Evolutionary conservation across 768 basidiomycete genomes (phyloP).

Genomic region (Dacryopinax spathularia): DNA sequence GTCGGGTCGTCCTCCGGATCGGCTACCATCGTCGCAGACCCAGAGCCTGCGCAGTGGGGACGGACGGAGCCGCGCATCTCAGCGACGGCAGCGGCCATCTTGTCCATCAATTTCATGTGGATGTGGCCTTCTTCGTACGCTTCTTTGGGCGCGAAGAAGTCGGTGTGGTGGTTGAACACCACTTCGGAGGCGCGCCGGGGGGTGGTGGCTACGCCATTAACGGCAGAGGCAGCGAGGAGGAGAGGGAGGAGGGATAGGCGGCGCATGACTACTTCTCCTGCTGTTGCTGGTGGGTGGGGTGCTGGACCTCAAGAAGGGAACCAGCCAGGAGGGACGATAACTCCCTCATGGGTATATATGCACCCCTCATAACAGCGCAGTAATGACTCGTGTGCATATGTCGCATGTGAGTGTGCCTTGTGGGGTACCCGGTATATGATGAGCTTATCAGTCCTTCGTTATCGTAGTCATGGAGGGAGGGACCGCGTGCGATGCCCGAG

Average conservation of each 20-base stretch:
- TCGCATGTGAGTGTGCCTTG: no score
- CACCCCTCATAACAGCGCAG: no score
- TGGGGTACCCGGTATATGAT: no score
- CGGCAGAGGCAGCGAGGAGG: not conserved
- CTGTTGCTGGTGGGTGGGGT: not conserved
- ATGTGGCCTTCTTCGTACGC: not conserved
- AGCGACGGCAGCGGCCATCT: not conserved
- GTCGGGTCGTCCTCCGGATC: no score
- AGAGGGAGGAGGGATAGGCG: not conserved
- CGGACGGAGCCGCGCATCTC: not conserved
- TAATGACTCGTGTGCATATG: no score
- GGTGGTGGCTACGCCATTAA: not conserved
- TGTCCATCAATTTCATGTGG: not conserved
- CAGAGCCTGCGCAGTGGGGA: no score
- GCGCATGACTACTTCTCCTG: not conserved
- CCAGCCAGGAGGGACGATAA: not conserved
- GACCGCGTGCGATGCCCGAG: no score
- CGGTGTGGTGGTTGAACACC: not conserved
- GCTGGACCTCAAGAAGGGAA: no score
- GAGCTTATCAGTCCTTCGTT: no score
- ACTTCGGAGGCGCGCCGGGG: not conserved
- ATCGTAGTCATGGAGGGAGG: no score
- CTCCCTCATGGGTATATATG: no score
- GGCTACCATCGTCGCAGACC: no score
- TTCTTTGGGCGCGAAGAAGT: not conserved